Conservation (phyloP, 2,329 filamentous ascomycete species). For the Botrytis porri region DNA sequence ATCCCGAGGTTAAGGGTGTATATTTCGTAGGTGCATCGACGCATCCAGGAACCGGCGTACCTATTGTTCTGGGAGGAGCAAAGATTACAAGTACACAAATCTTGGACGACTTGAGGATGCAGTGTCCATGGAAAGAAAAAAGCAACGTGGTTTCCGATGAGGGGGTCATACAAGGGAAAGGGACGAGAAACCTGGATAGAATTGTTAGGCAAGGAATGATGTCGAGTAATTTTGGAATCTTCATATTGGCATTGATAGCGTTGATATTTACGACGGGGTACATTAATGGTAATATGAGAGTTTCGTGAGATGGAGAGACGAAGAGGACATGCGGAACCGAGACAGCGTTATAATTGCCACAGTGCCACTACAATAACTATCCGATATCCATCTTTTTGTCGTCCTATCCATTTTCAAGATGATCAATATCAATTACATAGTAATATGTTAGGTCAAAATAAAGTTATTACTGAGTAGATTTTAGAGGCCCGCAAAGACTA, state of each 20-base stretch:
- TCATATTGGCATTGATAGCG: slow-evolving; percentile 24
- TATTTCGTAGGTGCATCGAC: slow-evolving; percentile 76
- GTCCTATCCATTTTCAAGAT: background rate
- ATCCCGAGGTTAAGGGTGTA: slow-evolving; percentile 44
- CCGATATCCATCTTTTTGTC: background rate
- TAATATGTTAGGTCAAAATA: background rate
- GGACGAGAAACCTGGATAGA: slow-evolving; percentile 29
- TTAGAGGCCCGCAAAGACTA: no score
- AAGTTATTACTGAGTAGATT: background rate
- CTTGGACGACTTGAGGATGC: slow-evolving; percentile 35
- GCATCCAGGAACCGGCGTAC: slow-evolving; percentile 73
- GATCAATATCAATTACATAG: background rate
- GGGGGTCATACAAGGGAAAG: slow-evolving; percentile 28
- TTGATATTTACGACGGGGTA: slow-evolving; percentile 23
- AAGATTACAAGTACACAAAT: slow-evolving; percentile 59
- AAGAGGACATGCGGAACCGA: slow-evolving; percentile 29
- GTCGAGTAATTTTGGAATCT: slow-evolving; percentile 28
- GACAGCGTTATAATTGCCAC: background rate
- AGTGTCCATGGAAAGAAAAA: slow-evolving; percentile 29
- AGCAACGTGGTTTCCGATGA: slow-evolving; percentile 21
- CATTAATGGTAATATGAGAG: slow-evolving; percentile 26
- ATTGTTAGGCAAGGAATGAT: slow-evolving; percentile 24
- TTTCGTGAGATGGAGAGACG: slow-evolving; percentile 28
- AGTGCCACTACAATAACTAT: background rate
- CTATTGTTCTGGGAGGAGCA: slow-evolving; percentile 67